Evolutionary conservation across 805 yeast genomes (phyloP).

Genomic region (Metschnikowia gelsemii): DNA sequence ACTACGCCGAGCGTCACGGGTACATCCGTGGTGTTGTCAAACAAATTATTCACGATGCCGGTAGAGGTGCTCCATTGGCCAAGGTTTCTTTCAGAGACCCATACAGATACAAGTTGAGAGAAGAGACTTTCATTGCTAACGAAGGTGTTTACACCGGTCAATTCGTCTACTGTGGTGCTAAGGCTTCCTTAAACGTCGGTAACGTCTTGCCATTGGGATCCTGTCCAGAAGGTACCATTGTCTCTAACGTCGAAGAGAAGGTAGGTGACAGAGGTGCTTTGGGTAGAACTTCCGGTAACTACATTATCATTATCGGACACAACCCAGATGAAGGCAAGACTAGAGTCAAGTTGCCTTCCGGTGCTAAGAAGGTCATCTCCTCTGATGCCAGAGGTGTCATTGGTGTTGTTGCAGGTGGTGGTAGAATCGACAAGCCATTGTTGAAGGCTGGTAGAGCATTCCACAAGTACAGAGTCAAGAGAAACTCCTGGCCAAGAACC

Average conservation of each 20-base stretch:
- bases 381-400: slow-evolving; percentile 99
- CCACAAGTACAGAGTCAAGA: slow-evolving; percentile 99
- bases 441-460: slow-evolving; percentile 99
- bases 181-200: slow-evolving; percentile 95
- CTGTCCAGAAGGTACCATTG: slow-evolving; percentile 99
- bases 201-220: slow-evolving; percentile 95
- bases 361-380: slow-evolving; percentile 95
- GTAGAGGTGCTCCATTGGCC: slow-evolving; percentile 99
- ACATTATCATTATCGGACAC: slow-evolving; percentile 98
- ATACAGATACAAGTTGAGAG: slow-evolving; percentile 96
- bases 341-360: slow-evolving; percentile 98
- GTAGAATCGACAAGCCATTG: slow-evolving; percentile 99
- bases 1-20: slow-evolving; percentile 99
- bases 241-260: slow-evolving; percentile 97
- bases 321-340: slow-evolving; percentile 99
- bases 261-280: slow-evolving; percentile 99
- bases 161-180: slow-evolving; percentile 98
- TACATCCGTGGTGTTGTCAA: slow-evolving; percentile 99
- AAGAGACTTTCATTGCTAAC: slow-evolving; percentile 98
- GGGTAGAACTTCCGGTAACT: slow-evolving; percentile 99
- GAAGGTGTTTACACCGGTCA: slow-evolving; percentile 99
- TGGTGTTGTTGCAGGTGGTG: slow-evolving; percentile 99
- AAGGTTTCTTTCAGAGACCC: slow-evolving; percentile 87
- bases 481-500: slow-evolving; percentile 99
- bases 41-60: slow-evolving; percentile 98